Conservation (phyloP, 371 early-diverging fungal genomes). For the Mortierella polycephala region DNA sequence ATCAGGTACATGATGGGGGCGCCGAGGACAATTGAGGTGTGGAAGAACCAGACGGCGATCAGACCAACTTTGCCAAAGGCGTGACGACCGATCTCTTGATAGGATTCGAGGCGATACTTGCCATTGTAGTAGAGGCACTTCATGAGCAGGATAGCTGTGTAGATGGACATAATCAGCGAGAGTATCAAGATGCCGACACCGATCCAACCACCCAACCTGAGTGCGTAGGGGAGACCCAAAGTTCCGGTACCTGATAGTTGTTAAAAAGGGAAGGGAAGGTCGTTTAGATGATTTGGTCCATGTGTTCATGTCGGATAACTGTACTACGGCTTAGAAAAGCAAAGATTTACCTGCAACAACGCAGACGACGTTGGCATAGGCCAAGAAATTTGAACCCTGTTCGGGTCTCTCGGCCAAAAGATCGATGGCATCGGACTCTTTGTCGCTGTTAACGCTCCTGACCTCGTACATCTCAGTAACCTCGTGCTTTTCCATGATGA, state of each 20-base stretch:
- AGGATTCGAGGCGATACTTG: conserved; percentile 46
- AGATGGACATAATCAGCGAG: conserved; percentile 76
- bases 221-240: conserved; percentile 84
- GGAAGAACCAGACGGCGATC: conserved; percentile 59
- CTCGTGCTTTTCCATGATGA: conserved; percentile 28
- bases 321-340: neutral
- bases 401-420: conserved; percentile 45
- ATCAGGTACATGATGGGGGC: conserved; percentile 67
- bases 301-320: neutral
- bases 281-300: neutral
- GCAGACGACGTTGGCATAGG: conserved; percentile 76
- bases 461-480: conserved; percentile 28
- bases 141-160: conserved; percentile 75
- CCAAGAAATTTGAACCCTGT: conserved; percentile 53
- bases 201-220: conserved; percentile 87
- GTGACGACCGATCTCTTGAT: conserved; percentile 51
- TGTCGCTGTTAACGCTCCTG: conserved; percentile 35
- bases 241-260: conserved; percentile 67
- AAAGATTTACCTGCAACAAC: conserved; percentile 74
- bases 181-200: conserved; percentile 76
- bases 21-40: conserved; percentile 65
- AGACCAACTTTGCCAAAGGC: conserved; percentile 55
- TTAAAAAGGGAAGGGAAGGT: neutral
- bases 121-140: conserved; percentile 75
- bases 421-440: conserved; percentile 23